Conservation (phyloP, 345 rosid species). For the Pseudoturritis turrita region DNA sequence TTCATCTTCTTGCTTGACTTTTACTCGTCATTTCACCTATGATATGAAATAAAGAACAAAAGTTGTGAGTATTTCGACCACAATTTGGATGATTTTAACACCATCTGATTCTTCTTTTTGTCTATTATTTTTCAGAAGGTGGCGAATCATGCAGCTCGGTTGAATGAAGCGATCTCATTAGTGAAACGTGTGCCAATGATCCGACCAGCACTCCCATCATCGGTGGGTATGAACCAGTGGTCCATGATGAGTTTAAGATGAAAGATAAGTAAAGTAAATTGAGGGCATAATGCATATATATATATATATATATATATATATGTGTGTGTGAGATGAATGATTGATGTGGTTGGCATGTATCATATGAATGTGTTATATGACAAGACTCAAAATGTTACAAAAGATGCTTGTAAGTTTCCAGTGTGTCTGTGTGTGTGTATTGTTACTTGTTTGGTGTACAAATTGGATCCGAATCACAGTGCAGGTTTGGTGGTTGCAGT, state of each 20-base stretch:
- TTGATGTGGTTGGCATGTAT: slow-evolving; percentile 21
- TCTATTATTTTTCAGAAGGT: slow-evolving; percentile 12
- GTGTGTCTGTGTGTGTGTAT: not conserved
- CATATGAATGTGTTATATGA: not conserved
- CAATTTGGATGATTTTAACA: not conserved
- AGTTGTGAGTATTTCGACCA: not conserved
- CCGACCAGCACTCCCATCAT: slow-evolving; percentile 62
- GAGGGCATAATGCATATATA: not conserved
- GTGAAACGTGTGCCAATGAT: slow-evolving; percentile 74
- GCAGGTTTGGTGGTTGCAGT: not conserved
- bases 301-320: no score
- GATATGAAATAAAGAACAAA: not conserved
- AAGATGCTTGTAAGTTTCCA: slow-evolving; percentile 22
- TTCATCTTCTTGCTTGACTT: not conserved
- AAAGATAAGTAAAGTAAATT: not conserved
- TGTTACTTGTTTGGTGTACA: slow-evolving; percentile 10
- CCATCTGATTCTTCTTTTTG: slow-evolving; percentile 2
- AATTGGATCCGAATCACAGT: slow-evolving; percentile 6
- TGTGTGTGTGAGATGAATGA: slow-evolving; percentile 17
- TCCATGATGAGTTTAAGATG: slow-evolving; percentile 76
- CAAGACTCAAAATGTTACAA: slow-evolving; percentile 3
- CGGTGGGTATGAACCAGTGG: slow-evolving; percentile 66
- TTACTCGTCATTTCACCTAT: not conserved
- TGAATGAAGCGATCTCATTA: slow-evolving; percentile 83
- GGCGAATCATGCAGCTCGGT: slow-evolving; percentile 65